phyloP scores from a whole-genome alignment of 257 asterid genomes.

The Paraleonurus japonicus region DNA sequence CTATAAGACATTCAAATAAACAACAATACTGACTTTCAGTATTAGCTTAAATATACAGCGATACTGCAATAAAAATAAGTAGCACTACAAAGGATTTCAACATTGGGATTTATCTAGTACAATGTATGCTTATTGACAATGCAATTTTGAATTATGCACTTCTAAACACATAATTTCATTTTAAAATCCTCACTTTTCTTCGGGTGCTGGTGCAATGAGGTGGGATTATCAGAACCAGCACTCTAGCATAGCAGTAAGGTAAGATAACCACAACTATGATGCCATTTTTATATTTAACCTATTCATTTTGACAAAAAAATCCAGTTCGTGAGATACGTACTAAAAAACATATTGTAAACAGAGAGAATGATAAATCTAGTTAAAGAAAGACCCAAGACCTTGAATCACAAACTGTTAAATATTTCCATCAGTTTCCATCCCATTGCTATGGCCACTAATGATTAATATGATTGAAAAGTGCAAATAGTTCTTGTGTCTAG shows the following conservation, averaged over 20 bases:
- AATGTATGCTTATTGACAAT: neutral
- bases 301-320: neutral
- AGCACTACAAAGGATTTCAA: neutral
- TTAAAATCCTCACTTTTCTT: neutral
- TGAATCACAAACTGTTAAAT: slow-evolving; percentile 5
- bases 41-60: slow-evolving; percentile 1
- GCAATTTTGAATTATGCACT: neutral
- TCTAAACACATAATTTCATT: neutral
- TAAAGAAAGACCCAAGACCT: neutral
- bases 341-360: neutral
- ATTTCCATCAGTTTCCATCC: neutral
- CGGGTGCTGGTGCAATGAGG: neutral
- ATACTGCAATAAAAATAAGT: neutral
- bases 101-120: neutral
- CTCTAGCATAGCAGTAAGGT: neutral
- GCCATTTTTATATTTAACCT: neutral
- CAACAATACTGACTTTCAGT: neutral
- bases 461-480: neutral
- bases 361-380: neutral
- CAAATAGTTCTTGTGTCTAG: neutral
- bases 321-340: neutral
- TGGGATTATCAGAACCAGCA: neutral
- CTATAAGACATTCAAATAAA: neutral
- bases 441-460: neutral
- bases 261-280: neutral